These are phyloP conservation scores for Trichosporon sp. DNA, from an alignment of 1,284 basidiomycete species.

Conservation along the genomic window DNA sequence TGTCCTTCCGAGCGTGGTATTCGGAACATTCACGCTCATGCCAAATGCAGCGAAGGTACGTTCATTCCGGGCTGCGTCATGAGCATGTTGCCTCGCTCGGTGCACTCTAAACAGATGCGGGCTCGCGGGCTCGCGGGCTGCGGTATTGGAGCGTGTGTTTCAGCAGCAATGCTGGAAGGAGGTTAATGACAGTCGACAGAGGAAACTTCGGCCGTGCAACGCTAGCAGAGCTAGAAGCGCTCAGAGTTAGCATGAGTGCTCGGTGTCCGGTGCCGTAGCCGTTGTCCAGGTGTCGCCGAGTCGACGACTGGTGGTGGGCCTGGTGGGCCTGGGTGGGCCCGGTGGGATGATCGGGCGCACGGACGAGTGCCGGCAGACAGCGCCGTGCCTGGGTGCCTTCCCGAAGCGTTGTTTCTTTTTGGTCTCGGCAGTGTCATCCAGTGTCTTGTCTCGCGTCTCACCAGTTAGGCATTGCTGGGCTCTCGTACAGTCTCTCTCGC, in stretches of 20 bases:
- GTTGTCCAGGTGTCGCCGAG: background rate
- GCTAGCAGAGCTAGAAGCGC: no score
- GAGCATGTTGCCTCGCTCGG: no score
- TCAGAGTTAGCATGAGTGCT: no score
- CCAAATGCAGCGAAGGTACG: background rate
- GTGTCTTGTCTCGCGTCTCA: no score
- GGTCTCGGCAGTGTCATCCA: no score
- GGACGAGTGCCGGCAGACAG: background rate
- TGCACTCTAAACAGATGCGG: background rate
- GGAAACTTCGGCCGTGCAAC: background rate
- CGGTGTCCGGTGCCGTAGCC: background rate
- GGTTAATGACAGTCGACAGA: background rate
- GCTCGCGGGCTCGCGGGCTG: background rate
- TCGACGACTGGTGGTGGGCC: background rate
- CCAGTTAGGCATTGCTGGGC: background rate
- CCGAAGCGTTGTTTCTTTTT: background rate
- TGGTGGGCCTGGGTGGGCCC: no score
- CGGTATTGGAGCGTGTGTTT: conserved; percentile 9
- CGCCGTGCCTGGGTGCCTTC: background rate
- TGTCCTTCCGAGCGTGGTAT: background rate
- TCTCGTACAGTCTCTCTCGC: background rate
- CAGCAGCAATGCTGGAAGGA: conserved; percentile 3
- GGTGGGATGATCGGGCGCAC: background rate
- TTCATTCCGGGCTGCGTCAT: background rate
- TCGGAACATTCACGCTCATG: background rate